Evolutionary conservation across 1,139 yeast species (phyloP).

Genomic region (Diutina scorzettiae): DNA sequence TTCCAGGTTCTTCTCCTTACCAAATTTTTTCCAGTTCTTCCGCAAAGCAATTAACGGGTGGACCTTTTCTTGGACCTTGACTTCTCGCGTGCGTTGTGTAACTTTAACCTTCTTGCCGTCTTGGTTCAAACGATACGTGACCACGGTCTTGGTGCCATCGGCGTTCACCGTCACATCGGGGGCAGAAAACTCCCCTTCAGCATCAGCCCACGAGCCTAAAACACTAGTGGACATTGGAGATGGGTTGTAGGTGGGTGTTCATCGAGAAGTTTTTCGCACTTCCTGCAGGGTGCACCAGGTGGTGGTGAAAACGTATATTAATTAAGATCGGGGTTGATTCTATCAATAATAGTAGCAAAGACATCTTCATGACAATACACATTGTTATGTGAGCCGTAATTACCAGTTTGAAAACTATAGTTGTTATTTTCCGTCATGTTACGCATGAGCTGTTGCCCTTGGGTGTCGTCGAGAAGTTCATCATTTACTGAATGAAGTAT

Average conservation of each 20-base stretch:
- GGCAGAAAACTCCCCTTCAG: conserved; percentile 49
- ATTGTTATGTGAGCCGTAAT: conserved; percentile 26
- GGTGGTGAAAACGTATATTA: neutral
- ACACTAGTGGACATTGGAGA: conserved; percentile 11
- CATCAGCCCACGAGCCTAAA: conserved; percentile 58
- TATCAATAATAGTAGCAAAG: neutral
- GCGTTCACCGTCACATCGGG: conserved; percentile 65
- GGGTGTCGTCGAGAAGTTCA: conserved; percentile 21
- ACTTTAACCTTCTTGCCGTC: conserved; percentile 80
- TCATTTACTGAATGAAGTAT: conserved; percentile 23
- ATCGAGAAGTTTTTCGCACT: neutral
- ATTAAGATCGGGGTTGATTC: neutral
- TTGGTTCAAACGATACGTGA: conserved; percentile 63
- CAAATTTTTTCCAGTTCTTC: conserved; percentile 62
- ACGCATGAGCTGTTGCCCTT: conserved; percentile 14
- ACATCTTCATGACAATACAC: conserved; percentile 16
- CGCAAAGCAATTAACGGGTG: conserved; percentile 66
- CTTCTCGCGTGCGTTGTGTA: conserved; percentile 73
- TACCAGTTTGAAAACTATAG: conserved; percentile 10
- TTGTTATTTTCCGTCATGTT: conserved; percentile 10
- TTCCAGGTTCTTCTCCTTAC: conserved; percentile 63
- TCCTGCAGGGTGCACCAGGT: neutral
- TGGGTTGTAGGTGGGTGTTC: neutral
- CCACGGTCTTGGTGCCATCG: conserved; percentile 85
- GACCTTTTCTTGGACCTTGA: conserved; percentile 69